phyloP scores from a whole-genome alignment of 164 flowering plant species.

The Liquidambar formosana region DNA sequence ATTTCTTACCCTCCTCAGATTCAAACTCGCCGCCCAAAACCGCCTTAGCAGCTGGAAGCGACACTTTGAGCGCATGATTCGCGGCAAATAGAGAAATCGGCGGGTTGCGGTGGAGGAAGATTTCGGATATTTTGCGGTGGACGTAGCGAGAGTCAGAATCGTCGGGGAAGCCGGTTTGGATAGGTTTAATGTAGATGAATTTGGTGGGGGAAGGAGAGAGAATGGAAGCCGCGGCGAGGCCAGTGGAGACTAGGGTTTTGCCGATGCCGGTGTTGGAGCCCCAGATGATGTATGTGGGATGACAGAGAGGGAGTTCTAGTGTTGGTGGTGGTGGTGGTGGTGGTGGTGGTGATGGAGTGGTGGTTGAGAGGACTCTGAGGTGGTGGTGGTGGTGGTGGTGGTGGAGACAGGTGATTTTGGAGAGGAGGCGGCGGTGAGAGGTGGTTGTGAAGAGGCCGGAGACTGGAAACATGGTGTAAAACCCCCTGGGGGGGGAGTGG shows the following conservation, averaged over 20 bases:
- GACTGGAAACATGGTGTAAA: slow-evolving; percentile 1
- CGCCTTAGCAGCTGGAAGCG: slow-evolving; percentile 38
- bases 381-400: slow-evolving; percentile 9
- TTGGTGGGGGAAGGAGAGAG: slow-evolving; percentile 30
- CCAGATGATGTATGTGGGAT: slow-evolving; percentile 83
- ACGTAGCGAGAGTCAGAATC: slow-evolving; percentile 89
- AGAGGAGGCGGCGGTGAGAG: slow-evolving; percentile 12
- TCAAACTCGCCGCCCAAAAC: slow-evolving; percentile 12
- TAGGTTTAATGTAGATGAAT: slow-evolving; percentile 77
- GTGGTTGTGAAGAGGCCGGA: slow-evolving; percentile 2
- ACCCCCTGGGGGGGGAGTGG: background rate
- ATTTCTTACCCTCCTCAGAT: slow-evolving; percentile 1
- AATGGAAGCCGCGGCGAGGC: slow-evolving; percentile 66
- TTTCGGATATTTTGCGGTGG: slow-evolving; percentile 48
- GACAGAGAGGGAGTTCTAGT: slow-evolving; percentile 50
- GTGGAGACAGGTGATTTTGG: slow-evolving; percentile 6
- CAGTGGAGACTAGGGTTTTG: slow-evolving; percentile 91
- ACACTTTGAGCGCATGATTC: slow-evolving; percentile 49
- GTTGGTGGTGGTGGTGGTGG: no score
- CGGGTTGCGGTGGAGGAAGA: slow-evolving; percentile 37
- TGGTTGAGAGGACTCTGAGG: slow-evolving; percentile 8
- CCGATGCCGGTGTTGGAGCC: slow-evolving; percentile 89
- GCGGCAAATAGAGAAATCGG: slow-evolving; percentile 45
- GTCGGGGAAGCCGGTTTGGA: slow-evolving; percentile 91
- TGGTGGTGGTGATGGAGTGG: slow-evolving; percentile 12